Percentiles rank a stretch among this genome's conserved stretches.
phyloP scores from a whole-genome alignment of 352 stramenopile species.

The Globisporangium alternatum region DNA sequence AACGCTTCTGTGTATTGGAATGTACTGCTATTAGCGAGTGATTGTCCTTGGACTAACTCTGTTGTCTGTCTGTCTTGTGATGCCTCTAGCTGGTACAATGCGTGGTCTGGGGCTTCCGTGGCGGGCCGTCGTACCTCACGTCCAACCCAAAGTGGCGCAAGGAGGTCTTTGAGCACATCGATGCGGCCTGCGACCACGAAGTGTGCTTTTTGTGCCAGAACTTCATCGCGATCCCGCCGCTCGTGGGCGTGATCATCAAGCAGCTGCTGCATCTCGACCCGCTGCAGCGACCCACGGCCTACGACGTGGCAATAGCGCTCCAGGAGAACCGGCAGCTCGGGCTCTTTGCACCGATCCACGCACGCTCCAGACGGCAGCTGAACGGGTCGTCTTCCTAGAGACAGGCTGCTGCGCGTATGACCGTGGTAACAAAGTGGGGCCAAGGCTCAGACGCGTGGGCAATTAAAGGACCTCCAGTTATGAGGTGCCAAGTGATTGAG shows the following conservation, averaged over 20 bases:
- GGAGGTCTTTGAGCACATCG: slow-evolving; percentile 77
- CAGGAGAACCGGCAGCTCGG: slow-evolving; percentile 59
- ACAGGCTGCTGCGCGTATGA: not conserved
- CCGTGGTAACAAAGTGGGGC: not conserved
- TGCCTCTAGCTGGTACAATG: slow-evolving; percentile 65
- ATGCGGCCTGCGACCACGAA: slow-evolving; percentile 49
- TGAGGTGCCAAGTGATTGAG: too few species aligned
- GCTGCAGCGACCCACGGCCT: slow-evolving; percentile 58
- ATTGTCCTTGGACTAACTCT: not conserved
- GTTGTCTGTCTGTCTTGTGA: not conserved
- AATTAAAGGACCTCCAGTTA: too few species aligned
- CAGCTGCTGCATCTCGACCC: slow-evolving; percentile 73
- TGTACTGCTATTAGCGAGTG: too few species aligned
- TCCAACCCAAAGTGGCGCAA: slow-evolving; percentile 61
- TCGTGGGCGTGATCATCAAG: slow-evolving; percentile 77
- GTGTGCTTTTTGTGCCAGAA: slow-evolving; percentile 73
- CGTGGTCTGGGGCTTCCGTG: slow-evolving; percentile 76
- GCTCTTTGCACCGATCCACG: slow-evolving; percentile 38
- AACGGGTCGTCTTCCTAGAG: not conserved
- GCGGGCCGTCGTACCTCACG: slow-evolving; percentile 59
- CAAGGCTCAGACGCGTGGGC: too few species aligned
- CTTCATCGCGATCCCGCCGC: slow-evolving; percentile 74
- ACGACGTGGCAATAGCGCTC: slow-evolving; percentile 67
- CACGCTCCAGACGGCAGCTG: slow-evolving; percentile 5
- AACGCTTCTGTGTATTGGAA: not conserved